Evolutionary conservation across 2,329 filamentous ascomycete species (phyloP), one percentile per base, ranked within the genome.

Genomic region (Trichocomaceae sp.): DNA sequence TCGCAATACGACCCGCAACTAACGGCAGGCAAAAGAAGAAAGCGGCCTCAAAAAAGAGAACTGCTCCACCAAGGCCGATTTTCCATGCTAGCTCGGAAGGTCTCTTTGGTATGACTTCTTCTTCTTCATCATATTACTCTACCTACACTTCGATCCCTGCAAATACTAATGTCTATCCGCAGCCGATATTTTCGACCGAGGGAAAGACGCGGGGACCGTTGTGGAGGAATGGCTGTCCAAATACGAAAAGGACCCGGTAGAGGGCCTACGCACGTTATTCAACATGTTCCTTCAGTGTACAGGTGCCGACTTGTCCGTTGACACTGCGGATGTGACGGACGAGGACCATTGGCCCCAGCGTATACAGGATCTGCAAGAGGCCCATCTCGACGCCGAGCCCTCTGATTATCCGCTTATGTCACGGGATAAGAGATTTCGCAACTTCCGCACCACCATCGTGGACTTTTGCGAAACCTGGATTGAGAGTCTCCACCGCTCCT

Each of bases 331-430:
- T 68, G 88, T 96, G 60, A 84, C 86, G 61, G 92, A 99, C 67
- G 84, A 90, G 7, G 93, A 99, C 68, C 90, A 93, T 65, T 88
- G 86, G 47, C 83, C 88, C 17, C 85, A 84, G 65, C 85, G 84
- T 65, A 76, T 99, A 46, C 78, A 81, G 20, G 91, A 97, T 63
- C 78, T 99, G n/a, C 89, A 96, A 70, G 85, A 88, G 58, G 84
- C 91, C 58, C 95, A 91, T 67, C 86, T 93, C 70, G 83, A 85
- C 77, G 81, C 87, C 79, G 83, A 87, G 67, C 86, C 92, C 49
- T 86, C 87, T 31, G 93, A 97, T 48, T 99, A 99, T 65, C 93
- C 93, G 39, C 81, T 99, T 45, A 87, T 95, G 56, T 87, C 90
- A 15, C 91, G 85, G 72, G 81, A 85, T 39, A 92, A 87, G 69